phyloP scores from a whole-genome alignment of 345 rosid species.

The Euclidium syriacum region DNA sequence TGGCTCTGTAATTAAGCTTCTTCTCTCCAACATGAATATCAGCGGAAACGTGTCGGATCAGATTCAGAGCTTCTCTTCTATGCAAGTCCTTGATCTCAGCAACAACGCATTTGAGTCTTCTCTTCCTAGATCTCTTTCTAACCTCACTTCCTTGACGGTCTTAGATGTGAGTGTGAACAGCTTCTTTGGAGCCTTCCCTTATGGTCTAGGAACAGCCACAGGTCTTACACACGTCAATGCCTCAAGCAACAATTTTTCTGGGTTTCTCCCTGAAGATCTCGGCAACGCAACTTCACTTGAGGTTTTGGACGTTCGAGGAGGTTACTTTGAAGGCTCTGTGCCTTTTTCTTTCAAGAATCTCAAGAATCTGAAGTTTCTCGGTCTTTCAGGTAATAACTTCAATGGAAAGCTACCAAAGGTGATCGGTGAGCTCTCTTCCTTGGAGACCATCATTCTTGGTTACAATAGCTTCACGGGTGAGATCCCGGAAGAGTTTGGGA shows the following conservation, averaged over 20 bases:
- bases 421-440: conserved; percentile 53
- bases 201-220: conserved; percentile 63
- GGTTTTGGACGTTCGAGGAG: conserved; percentile 74
- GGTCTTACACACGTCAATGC: conserved; percentile 68
- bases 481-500: conserved; percentile 68
- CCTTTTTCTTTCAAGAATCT: conserved; percentile 52
- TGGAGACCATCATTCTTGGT: conserved; percentile 65
- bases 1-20: conserved; percentile 63
- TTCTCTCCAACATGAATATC: conserved; percentile 69
- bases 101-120: conserved; percentile 50
- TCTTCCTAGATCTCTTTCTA: conserved; percentile 51
- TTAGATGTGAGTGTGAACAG: conserved; percentile 69
- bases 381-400: conserved; percentile 73
- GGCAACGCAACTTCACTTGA: conserved; percentile 61
- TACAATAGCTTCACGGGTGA: conserved; percentile 61
- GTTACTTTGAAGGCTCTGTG: conserved; percentile 56
- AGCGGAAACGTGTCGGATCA: conserved; percentile 58
- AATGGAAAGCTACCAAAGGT: conserved; percentile 52
- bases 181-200: conserved; percentile 67
- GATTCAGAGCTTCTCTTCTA: conserved; percentile 42
- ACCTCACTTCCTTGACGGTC: conserved; percentile 51
- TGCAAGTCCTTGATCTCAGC: conserved; percentile 46
- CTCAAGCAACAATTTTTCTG: conserved; percentile 80
- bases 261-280: conserved; percentile 78
- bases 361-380: conserved; percentile 60